Evolutionary conservation across 345 rosid genomes (phyloP).

Genomic region (Firmiana major): DNA sequence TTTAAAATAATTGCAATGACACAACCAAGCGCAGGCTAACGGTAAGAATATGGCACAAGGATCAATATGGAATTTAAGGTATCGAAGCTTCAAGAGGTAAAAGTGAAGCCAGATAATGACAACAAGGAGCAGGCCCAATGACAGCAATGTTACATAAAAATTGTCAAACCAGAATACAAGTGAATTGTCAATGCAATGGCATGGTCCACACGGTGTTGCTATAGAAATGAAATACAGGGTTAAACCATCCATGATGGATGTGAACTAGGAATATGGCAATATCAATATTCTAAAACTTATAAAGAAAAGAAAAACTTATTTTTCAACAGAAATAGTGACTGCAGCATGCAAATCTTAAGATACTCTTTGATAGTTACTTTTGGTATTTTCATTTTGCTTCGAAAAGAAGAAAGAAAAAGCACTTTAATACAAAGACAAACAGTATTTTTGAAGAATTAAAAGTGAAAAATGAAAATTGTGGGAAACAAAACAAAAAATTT

Average conservation of each 20-base stretch:
- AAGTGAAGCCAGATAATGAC: neutral
- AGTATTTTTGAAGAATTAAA: neutral
- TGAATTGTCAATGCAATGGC: neutral
- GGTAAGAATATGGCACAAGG: neutral
- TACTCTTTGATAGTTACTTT: neutral
- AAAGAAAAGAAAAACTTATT: neutral
- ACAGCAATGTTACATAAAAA: neutral
- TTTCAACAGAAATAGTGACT: neutral
- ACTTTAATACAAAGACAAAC: neutral
- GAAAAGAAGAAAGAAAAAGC: neutral
- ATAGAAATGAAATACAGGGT: neutral
- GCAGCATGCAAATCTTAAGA: neutral
- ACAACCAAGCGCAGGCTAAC: neutral
- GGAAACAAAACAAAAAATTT: neutral
- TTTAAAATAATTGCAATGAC: neutral
- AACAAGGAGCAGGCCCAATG: conserved; percentile 4
- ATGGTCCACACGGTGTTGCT: neutral
- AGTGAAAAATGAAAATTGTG: neutral
- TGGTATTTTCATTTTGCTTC: neutral
- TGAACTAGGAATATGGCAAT: neutral
- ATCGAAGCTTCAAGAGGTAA: neutral
- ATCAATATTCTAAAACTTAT: neutral
- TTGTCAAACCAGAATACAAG: neutral
- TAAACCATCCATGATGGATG: neutral
- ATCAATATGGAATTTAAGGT: neutral